These are phyloP conservation scores for Phragmites australis DNA, from an alignment of 176 grass and related monocot genomes.

Conservation along the genomic window DNA sequence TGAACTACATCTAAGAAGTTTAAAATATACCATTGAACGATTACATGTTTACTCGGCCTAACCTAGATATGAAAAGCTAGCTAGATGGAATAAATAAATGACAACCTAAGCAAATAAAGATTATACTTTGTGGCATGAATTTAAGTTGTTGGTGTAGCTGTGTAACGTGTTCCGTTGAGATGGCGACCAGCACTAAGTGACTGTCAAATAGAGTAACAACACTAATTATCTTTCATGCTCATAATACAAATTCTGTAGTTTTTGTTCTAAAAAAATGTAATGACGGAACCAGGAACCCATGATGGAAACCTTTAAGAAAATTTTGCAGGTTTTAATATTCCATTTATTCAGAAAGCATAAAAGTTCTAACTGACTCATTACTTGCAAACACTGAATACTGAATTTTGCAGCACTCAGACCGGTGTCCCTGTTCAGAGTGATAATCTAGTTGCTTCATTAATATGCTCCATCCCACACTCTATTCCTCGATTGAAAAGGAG, in stretches of 20 bases:
- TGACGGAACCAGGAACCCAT: not conserved
- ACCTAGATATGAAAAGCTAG: constrained; percentile 24
- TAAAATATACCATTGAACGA: constrained; percentile 8
- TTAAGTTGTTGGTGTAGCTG: not conserved
- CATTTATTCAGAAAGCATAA: constrained; percentile 18
- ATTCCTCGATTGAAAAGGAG: too few species aligned
- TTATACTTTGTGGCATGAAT: not conserved
- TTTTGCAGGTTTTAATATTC: not conserved
- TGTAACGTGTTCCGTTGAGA: not conserved
- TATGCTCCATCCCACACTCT: not conserved
- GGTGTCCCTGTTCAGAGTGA: not conserved
- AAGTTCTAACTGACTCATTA: not conserved
- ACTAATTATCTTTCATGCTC: constrained; percentile 4
- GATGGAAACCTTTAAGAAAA: not conserved
- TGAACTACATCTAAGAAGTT: not conserved
- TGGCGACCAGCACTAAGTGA: not conserved
- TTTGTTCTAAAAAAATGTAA: not conserved
- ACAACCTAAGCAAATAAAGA: not conserved
- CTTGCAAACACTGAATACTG: constrained; percentile 6
- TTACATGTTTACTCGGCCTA: constrained; percentile 3
- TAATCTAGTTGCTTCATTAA: not conserved
- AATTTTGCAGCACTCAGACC: not conserved
- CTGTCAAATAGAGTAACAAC: constrained; percentile 24
- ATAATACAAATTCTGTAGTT: not conserved
- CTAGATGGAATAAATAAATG: not conserved